These are phyloP conservation scores for Fusarium sp. DNA, from an alignment of 2,329 filamentous ascomycete genomes.

Conservation along the genomic window DNA sequence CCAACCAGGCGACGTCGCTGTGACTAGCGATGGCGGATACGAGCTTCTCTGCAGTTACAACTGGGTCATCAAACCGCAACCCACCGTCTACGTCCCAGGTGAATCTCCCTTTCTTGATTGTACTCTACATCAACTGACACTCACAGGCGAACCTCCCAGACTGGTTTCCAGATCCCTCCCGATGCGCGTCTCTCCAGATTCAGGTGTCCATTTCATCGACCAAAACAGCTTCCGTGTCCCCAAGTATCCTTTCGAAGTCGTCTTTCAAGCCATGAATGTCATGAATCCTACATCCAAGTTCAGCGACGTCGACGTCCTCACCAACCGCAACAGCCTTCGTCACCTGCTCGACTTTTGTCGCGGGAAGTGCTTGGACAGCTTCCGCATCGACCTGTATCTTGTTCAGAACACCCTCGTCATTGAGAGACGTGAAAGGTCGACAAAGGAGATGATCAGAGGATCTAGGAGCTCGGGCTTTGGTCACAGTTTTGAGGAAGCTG, in stretches of 20 bases:
- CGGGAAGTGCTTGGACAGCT: conserved; percentile 11
- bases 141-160: conserved; percentile 7
- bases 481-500: conserved; percentile 18
- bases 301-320: conserved; percentile 45
- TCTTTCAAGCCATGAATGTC: conserved; percentile 43
- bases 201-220: conserved; percentile 18
- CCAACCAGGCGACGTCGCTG: not conserved
- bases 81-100: conserved; percentile 25
- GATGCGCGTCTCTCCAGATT: conserved; percentile 1
- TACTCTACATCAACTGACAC: not conserved
- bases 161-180: not conserved
- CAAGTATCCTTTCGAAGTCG: conserved; percentile 42
- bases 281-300: conserved; percentile 42
- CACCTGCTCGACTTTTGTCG: conserved; percentile 42
- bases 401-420: conserved; percentile 29
- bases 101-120: not conserved
- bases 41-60: conserved; percentile 31
- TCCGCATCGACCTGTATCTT: conserved; percentile 32
- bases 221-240: conserved; percentile 22
- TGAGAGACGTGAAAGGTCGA: conserved; percentile 17
- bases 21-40: conserved; percentile 3
- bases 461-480: not conserved
- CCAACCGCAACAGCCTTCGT: conserved; percentile 41
- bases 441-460: not conserved
- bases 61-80: conserved; percentile 4